These are phyloP conservation scores for Thielaviopsis euricoi DNA, from an alignment of 2,329 filamentous ascomycete species.

Conservation along the genomic window DNA sequence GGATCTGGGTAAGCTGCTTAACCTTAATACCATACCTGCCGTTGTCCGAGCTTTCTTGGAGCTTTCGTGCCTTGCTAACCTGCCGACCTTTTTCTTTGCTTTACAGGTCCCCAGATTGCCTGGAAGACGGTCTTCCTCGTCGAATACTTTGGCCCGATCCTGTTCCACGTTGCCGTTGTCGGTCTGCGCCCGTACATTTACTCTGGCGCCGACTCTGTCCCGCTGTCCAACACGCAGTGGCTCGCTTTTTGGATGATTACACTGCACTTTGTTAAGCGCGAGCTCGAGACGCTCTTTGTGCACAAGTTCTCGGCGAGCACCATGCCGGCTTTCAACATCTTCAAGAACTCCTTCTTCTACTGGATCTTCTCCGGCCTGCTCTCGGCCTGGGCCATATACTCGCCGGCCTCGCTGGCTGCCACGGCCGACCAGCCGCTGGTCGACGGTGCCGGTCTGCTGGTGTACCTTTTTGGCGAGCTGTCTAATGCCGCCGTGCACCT, in stretches of 20 bases:
- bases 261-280: constrained; percentile 84
- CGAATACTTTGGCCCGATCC: constrained; percentile 82
- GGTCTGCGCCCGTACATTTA: constrained; percentile 51
- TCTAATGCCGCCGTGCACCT: constrained; percentile 68
- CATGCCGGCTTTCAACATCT: constrained; percentile 80
- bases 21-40: no score
- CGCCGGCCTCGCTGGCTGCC: constrained; percentile 53
- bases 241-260: constrained; percentile 59
- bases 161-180: constrained; percentile 66
- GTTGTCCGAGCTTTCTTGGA: neutral
- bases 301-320: constrained; percentile 91
- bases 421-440: constrained; percentile 30
- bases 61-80: neutral
- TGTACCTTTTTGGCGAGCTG: constrained; percentile 65
- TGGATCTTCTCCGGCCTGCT: constrained; percentile 71
- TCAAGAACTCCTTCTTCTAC: constrained; percentile 93
- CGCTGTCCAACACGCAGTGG: constrained; percentile 51
- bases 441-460: constrained; percentile 48
- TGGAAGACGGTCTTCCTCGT: constrained; percentile 92
- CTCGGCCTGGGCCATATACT: constrained; percentile 73
- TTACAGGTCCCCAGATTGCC: constrained; percentile 63
- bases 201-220: constrained; percentile 25
- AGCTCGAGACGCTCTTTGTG: constrained; percentile 83
- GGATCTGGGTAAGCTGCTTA: constrained; percentile 57
- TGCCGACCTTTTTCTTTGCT: constrained; percentile 4